Percentiles rank a stretch among this genome's conserved stretches.
Conservation (phyloP, 73 alveolate genomes). For the Blepharisma stoltei region DNA sequence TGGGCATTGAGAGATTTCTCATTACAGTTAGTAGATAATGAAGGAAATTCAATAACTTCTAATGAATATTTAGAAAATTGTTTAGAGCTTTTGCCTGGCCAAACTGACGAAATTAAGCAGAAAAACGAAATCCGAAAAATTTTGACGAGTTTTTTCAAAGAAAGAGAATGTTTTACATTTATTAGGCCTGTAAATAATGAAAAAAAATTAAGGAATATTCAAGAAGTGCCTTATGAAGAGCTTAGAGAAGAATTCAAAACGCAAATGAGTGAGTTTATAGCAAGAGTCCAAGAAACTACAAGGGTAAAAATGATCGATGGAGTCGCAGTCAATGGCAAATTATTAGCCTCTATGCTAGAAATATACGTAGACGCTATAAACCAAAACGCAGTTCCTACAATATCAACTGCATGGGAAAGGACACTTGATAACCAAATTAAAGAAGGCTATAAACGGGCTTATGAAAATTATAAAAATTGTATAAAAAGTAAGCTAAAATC, state of each 20-base stretch:
- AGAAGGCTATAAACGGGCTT: slow-evolving; percentile 38
- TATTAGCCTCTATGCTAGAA: slow-evolving; percentile 67
- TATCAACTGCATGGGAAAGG: slow-evolving; percentile 92
- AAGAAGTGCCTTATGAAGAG: slow-evolving; percentile 80
- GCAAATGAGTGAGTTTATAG: slow-evolving; percentile 70
- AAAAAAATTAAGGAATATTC: slow-evolving; percentile 86
- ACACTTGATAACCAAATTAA: slow-evolving; percentile 72
- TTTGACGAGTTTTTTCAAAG: slow-evolving; percentile 72
- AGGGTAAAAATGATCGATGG: slow-evolving; percentile 82
- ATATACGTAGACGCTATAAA: slow-evolving; percentile 79
- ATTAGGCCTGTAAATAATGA: slow-evolving; percentile 97
- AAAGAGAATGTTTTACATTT: slow-evolving; percentile 91
- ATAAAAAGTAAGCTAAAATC: slow-evolving; percentile 38
- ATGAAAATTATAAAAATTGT: slow-evolving; percentile 31
- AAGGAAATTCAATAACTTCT: slow-evolving; percentile 35
- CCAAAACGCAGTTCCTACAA: slow-evolving; percentile 82
- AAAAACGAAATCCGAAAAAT: slow-evolving; percentile 82
- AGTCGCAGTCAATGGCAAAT: slow-evolving; percentile 74
- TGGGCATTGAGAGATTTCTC: slow-evolving; percentile 99
- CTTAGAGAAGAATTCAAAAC: slow-evolving; percentile 87
- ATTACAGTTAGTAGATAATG: slow-evolving; percentile 75
- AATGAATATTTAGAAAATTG: slow-evolving; percentile 54
- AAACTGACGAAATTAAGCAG: slow-evolving; percentile 61
- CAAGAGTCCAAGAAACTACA: slow-evolving; percentile 52
- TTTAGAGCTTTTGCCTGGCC: slow-evolving; percentile 44